These are phyloP conservation scores for Platanthera zijinensis DNA, from an alignment of 106 monocot genomes.

Conservation along the genomic window DNA sequence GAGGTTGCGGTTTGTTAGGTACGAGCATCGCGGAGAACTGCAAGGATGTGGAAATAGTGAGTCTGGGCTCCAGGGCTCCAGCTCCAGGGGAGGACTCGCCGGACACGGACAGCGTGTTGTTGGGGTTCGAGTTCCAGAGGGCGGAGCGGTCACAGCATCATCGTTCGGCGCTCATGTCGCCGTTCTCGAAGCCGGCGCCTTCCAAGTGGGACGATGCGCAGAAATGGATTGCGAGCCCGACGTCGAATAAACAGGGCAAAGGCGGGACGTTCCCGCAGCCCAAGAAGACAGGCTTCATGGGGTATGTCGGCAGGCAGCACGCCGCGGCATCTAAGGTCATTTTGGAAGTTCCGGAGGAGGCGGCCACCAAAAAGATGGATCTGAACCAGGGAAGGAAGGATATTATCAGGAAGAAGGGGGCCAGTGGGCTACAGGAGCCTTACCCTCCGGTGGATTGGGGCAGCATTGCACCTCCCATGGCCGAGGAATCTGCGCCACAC, in stretches of 20 bases:
- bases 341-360: slow-evolving; percentile 51
- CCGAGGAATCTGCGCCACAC: slow-evolving; percentile 31
- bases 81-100: slow-evolving; percentile 24
- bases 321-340: slow-evolving; percentile 32
- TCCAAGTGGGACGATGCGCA: slow-evolving; percentile 94
- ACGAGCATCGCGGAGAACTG: slow-evolving; percentile 23
- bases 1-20: slow-evolving; percentile 12
- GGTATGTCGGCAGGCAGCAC: slow-evolving; percentile 17
- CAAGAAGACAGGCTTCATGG: slow-evolving; percentile 33
- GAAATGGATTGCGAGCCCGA: slow-evolving; percentile 94
- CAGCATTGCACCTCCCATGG: slow-evolving; percentile 18
- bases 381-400: slow-evolving; percentile 41
- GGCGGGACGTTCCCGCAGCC: slow-evolving; percentile 6
- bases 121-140: slow-evolving; percentile 74
- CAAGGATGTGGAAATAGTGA: slow-evolving; percentile 54
- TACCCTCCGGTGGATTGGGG: slow-evolving; percentile 24
- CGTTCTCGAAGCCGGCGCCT: slow-evolving; percentile 67
- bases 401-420: slow-evolving; percentile 22
- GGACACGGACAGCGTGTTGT: slow-evolving; percentile 33
- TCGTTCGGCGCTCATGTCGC: slow-evolving; percentile 28
- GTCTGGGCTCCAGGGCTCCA: slow-evolving; percentile 16
- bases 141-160: slow-evolving; percentile 30
- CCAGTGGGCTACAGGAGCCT: slow-evolving; percentile 29
- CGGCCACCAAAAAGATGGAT: slow-evolving; percentile 65
- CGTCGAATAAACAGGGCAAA: slow-evolving; percentile 29